Evolutionary conservation across 257 asterid species (phyloP), one percentile per base, ranked within the genome.

Genomic region (Euphrasia confusa): DNA sequence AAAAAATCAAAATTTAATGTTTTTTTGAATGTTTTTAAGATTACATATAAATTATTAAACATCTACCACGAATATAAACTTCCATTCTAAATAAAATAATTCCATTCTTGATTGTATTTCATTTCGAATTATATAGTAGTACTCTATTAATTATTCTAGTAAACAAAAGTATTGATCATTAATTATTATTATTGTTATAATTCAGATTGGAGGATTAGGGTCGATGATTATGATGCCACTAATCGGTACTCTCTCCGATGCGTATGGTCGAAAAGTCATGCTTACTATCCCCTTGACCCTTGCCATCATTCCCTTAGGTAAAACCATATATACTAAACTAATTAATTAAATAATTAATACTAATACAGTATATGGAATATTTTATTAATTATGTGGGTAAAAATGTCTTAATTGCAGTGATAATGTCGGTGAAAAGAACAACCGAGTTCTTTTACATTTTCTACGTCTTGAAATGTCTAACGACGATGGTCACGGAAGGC

Each of bases 171-270:
- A n/a, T n/a, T n/a, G n/a, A n/a, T n/a, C n/a, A n/a, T n/a, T n/a
- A n/a, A n/a, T n/a, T n/a, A n/a, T n/a, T n/a, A n/a, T n/a, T 15
- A 64, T 32, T 33, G 6, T 35, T 60, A 9, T 4, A 21, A 18
- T 72, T 61, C 77, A 80, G 90, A 74, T 83, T 55, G 69, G 70
- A 8, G 90, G 90, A 18, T 12, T 83, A 55, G 90, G 81, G 18
- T 67, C 83, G 18, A 79, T 81, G 65, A 56, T 84, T 53, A 7
- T 79, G 79, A 84, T 79, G 88, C 88, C 91, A 15, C 48, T 84
- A 27, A 67, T 84, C n/a, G 91, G 91, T 2, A 81, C 71, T 44
- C 53, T 84, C 18, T 81, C 86, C 0, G 91, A 84, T 59, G n/a
- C 50, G 2, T 79, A 84, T 42, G 91, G 88, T 10, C 78, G 82